A percentile compares a stretch with the other conserved stretches of the same genome.
These are phyloP conservation scores for Asterophora lycoperdoides DNA, from an alignment of 768 basidiomycete genomes.

Conservation along the genomic window DNA sequence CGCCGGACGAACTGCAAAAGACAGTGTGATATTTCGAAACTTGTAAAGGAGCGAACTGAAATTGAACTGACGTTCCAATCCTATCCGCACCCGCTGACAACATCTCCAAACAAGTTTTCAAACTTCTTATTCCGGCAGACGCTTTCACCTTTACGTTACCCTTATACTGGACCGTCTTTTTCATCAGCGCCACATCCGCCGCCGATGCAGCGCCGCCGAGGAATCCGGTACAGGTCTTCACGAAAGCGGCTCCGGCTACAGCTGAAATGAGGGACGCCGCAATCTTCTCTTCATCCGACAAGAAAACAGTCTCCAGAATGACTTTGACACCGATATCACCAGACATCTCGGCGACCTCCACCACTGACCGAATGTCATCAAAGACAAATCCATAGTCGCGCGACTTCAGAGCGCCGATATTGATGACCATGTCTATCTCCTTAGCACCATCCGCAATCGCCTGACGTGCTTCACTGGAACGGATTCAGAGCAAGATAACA, in stretches of 20 bases:
- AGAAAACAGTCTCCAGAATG: slow-evolving; percentile 48
- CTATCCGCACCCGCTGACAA: slow-evolving; percentile 46
- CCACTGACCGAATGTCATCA: slow-evolving; percentile 36
- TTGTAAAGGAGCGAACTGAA: neutral
- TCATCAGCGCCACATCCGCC: slow-evolving; percentile 44
- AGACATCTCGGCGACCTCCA: slow-evolving; percentile 34
- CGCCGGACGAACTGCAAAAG: slow-evolving; percentile 24
- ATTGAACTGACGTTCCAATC: slow-evolving; percentile 45
- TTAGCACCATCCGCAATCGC: slow-evolving; percentile 44
- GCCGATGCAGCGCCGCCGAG: slow-evolving; percentile 42
- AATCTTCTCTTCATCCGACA: slow-evolving; percentile 42
- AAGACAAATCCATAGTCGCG: slow-evolving; percentile 33
- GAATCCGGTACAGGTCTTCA: slow-evolving; percentile 55
- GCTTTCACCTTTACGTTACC: slow-evolving; percentile 45
- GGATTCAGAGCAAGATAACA: neutral
- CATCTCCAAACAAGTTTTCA: slow-evolving; percentile 45
- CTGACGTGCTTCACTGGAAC: slow-evolving; percentile 38
- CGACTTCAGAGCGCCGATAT: slow-evolving; percentile 42
- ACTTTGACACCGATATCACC: slow-evolving; percentile 39
- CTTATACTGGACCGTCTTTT: slow-evolving; percentile 34
- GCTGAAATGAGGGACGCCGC: slow-evolving; percentile 43
- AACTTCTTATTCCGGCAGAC: slow-evolving; percentile 45
- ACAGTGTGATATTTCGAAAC: neutral
- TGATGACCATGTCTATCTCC: slow-evolving; percentile 51
- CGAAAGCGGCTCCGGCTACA: slow-evolving; percentile 47